A percentile compares a stretch with the other conserved stretches of the same genome.
These are phyloP conservation scores for Neurospora crassa DNA, from an alignment of 2,329 filamentous ascomycete genomes.

Conservation along the genomic window DNA sequence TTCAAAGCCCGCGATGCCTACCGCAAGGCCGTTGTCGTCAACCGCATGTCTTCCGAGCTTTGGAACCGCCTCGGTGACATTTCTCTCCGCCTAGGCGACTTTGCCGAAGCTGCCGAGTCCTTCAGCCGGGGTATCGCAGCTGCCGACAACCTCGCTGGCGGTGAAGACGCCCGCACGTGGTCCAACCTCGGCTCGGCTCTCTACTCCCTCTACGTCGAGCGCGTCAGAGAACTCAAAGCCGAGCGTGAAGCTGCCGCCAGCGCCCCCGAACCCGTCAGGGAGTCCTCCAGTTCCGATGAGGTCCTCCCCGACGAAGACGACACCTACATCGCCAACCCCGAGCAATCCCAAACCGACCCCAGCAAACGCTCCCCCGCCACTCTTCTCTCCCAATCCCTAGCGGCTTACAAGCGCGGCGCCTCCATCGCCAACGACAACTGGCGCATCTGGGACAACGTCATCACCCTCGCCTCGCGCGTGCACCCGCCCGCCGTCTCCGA, in stretches of 20 bases:
- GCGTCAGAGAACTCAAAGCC: slow-evolving; percentile 30
- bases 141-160: slow-evolving; percentile 53
- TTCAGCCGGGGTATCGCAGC: slow-evolving; percentile 72
- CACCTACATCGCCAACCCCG: slow-evolving; percentile 3
- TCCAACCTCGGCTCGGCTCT: slow-evolving; percentile 86
- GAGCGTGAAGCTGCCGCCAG: slow-evolving; percentile 12
- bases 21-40: slow-evolving; percentile 63
- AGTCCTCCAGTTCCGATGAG: slow-evolving; percentile 8
- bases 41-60: slow-evolving; percentile 69
- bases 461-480: slow-evolving; percentile 74
- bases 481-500: slow-evolving; percentile 62
- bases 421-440: slow-evolving; percentile 75
- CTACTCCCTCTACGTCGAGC: slow-evolving; percentile 55
- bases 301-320: slow-evolving; percentile 22
- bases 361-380: slow-evolving; percentile 40
- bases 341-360: slow-evolving; percentile 1
- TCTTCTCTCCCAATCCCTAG: slow-evolving; percentile 64
- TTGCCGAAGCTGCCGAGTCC: slow-evolving; percentile 69
- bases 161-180: slow-evolving; percentile 86
- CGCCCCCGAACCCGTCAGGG: slow-evolving; percentile 22
- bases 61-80: slow-evolving; percentile 93
- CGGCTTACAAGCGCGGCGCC: slow-evolving; percentile 80
- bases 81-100: slow-evolving; percentile 66
- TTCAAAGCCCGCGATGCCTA: slow-evolving; percentile 68
- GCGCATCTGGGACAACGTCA: slow-evolving; percentile 94